These are phyloP conservation scores for Dryas alaskensis DNA, from an alignment of 306 rosid species.

Conservation along the genomic window DNA sequence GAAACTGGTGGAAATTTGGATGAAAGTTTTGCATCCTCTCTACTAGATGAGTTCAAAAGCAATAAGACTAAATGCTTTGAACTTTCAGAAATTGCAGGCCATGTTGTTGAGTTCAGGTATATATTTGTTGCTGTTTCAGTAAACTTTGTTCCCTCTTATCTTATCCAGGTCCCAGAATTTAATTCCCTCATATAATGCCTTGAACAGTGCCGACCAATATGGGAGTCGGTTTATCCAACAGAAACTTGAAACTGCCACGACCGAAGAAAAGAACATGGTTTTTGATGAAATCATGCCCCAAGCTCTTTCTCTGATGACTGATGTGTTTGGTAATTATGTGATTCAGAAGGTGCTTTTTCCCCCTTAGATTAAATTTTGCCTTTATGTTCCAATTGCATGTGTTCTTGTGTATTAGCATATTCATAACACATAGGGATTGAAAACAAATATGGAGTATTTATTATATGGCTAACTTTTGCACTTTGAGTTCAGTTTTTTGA, in stretches of 20 bases:
- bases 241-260: conserved; percentile 85
- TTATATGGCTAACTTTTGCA: conserved; percentile 21
- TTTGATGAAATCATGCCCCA: conserved; percentile 94
- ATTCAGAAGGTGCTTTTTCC: conserved; percentile 73
- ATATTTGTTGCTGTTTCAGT: neutral
- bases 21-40: conserved; percentile 70
- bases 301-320: conserved; percentile 88
- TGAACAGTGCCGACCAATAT: conserved; percentile 83
- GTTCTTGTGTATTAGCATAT: neutral
- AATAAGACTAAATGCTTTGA: conserved; percentile 83
- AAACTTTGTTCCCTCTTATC: conserved; percentile 2
- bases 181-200: conserved; percentile 1
- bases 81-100: conserved; percentile 72
- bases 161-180: neutral
- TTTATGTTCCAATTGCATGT: conserved; percentile 10
- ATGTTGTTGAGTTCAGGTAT: conserved; percentile 84
- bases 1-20: conserved; percentile 69
- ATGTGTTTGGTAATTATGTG: conserved; percentile 94
- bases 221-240: conserved; percentile 96
- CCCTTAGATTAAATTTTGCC: neutral
- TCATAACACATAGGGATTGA: neutral
- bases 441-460: neutral
- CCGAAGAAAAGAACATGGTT: conserved; percentile 89
- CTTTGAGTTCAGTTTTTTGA: conserved; percentile 73
- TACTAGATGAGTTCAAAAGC: conserved; percentile 87